Base-by-base conservation (phyloP, 1,284 basidiomycete genomes). In the Apiotrichum sp. region DNA sequence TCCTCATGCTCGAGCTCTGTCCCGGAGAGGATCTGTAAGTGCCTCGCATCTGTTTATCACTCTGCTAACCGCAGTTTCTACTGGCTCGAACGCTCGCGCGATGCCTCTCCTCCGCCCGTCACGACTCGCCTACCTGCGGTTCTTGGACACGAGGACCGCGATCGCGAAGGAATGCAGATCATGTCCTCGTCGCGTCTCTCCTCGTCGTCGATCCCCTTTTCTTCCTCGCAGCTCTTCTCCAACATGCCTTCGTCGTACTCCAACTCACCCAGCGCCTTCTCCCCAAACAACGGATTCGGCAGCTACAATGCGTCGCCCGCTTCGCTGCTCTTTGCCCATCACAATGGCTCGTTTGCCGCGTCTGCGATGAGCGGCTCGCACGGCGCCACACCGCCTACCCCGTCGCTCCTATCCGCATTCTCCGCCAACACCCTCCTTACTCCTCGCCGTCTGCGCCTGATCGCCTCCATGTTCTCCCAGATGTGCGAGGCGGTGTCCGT, bases 401-500 rank as follows among this genome's bases (percentile, higher is more conserved):
- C 95, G 3, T 88, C 88, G 51, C 82, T 98, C 49, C 85, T 98
- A 46, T 89, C 90, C n/a, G 87, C 87, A 32, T 83, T 92, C 62
- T 84, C 88, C 58, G 87, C 89, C 11, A 81, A 84, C 49, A 85
- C 88, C 62, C 80, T 98, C 43, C 85, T 98, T 46, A 90, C 89
- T 14, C 84, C 85, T 53, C 86, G 86, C 40, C 87, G 95, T 60
- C 83, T 98, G 40, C 86, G 88, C 31, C 84, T 98, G 63, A 91
- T 98, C 66, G 86, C 92, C 8, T 86, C 88, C 70, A 98, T 98
- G 96, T 98, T 98, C 77, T 81, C 84, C 80, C 81, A 98, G 78
- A 98, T 98, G 91, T 98, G 96, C 73, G 89, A 95, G 62, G 93
- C 95, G 36, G 93, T 98, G 10, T 89, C 91, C 3, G 85, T 88